phyloP scores from a whole-genome alignment of 352 stramenopile genomes.

The Globisporangium nunn region DNA sequence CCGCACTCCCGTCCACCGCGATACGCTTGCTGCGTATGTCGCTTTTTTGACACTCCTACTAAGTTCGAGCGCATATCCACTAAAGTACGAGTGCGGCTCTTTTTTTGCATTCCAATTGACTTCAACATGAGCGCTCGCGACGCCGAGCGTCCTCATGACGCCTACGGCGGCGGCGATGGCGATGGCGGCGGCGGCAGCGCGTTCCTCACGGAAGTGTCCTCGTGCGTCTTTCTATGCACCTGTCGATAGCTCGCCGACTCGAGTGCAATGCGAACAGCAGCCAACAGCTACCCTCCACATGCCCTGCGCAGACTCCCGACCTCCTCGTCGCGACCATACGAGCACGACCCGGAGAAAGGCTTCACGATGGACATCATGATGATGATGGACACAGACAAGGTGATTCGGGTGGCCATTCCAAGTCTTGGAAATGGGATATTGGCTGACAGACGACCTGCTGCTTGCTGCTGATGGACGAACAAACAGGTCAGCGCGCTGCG shows the following conservation, averaged over 20 bases:
- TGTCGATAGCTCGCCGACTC: not conserved
- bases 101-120: too few species aligned
- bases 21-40: too few species aligned
- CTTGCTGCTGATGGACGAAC: not conserved
- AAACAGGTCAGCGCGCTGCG: conserved; percentile 62
- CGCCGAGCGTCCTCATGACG: not conserved
- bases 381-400: conserved; percentile 87
- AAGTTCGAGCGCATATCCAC: too few species aligned
- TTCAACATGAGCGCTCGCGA: not conserved
- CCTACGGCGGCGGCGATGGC: not conserved
- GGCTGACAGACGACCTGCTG: not conserved
- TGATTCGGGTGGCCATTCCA: not conserved
- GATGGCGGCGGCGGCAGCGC: not conserved
- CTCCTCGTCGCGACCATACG: conserved; percentile 33
- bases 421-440: not conserved
- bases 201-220: conserved; percentile 17
- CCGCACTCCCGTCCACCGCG: too few species aligned
- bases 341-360: conserved; percentile 70
- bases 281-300: not conserved
- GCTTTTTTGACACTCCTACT: too few species aligned
- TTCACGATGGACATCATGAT: conserved; percentile 92
- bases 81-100: not conserved
- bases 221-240: conserved; percentile 1
- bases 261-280: not conserved
- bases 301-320: conserved; percentile 3